phyloP scores from a whole-genome alignment of 768 basidiomycete species.

The Fistulinella prunicolor region DNA sequence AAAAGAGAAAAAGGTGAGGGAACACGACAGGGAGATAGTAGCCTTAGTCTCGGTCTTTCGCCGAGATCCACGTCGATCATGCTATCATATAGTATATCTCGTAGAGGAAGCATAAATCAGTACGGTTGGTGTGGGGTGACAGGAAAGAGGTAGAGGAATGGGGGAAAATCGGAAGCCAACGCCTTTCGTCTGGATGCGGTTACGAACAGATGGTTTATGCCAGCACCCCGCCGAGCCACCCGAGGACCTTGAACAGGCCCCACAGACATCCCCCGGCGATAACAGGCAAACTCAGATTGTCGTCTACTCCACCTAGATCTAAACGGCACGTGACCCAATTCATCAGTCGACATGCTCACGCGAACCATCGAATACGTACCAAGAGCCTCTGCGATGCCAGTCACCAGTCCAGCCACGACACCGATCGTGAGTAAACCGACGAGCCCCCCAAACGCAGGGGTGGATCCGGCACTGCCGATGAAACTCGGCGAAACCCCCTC shows the following conservation, averaged over 20 bases:
- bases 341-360: constrained; percentile 1
- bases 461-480: constrained; percentile 3
- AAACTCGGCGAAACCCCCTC: constrained; percentile 41
- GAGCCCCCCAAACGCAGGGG: constrained; percentile 24
- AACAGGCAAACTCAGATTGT: constrained; percentile 88
- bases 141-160: too few relatives aligned
- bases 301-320: constrained; percentile 86
- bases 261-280: constrained; percentile 74
- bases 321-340: not conserved
- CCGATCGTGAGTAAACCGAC: constrained; percentile 55
- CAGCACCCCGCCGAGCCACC: constrained; percentile 30
- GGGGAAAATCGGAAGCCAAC: too few relatives aligned
- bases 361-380: constrained; percentile 48
- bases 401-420: constrained; percentile 68
- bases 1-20: too few relatives aligned
- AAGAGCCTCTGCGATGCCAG: constrained; percentile 85
- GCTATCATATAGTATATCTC: too few relatives aligned
- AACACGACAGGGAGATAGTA: too few relatives aligned
- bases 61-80: too few relatives aligned
- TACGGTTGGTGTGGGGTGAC: too few relatives aligned
- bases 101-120: too few relatives aligned
- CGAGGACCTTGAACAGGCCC: constrained; percentile 47
- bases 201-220: too few relatives aligned
- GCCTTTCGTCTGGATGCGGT: too few relatives aligned
- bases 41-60: too few relatives aligned